phyloP scores from a whole-genome alignment of 2,329 filamentous ascomycete genomes.

The Colletotrichum sp. region DNA sequence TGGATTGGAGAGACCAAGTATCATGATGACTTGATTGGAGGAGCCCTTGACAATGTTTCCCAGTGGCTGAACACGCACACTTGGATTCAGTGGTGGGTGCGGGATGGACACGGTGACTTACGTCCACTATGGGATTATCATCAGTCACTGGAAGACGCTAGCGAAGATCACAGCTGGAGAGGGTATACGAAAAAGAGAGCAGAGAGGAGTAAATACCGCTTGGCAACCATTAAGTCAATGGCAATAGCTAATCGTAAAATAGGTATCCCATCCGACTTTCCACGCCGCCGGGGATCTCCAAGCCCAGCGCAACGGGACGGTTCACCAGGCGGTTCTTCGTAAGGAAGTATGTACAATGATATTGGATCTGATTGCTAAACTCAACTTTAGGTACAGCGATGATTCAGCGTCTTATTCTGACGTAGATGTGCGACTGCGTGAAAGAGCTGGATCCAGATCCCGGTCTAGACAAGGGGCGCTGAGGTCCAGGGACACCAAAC shows the following conservation, averaged over 20 bases:
- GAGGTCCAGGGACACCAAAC: neutral
- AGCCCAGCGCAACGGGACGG: neutral
- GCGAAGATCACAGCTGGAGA: neutral
- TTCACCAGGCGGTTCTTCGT: neutral
- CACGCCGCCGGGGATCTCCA: neutral
- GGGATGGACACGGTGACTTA: slow-evolving; percentile 34
- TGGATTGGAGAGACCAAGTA: slow-evolving; percentile 31
- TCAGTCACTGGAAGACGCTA: neutral
- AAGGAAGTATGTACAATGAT: neutral
- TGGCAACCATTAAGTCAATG: accelerated
- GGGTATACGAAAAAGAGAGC: neutral
- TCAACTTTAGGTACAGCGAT: neutral
- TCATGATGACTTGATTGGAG: slow-evolving; percentile 23
- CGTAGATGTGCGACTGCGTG: neutral
- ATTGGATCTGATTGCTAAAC: neutral
- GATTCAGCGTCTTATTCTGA: neutral
- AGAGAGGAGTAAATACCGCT: neutral
- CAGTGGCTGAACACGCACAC: slow-evolving; percentile 38
- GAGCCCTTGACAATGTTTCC: slow-evolving; percentile 29
- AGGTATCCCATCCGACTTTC: neutral
- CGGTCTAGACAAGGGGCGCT: neutral
- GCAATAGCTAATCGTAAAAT: neutral
- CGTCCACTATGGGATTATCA: slow-evolving; percentile 30
- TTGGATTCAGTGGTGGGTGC: slow-evolving; percentile 39
- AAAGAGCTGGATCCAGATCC: neutral